Conservation (phyloP, 2,329 filamentous ascomycete genomes). For the Annulohypoxylon truncatum region DNA sequence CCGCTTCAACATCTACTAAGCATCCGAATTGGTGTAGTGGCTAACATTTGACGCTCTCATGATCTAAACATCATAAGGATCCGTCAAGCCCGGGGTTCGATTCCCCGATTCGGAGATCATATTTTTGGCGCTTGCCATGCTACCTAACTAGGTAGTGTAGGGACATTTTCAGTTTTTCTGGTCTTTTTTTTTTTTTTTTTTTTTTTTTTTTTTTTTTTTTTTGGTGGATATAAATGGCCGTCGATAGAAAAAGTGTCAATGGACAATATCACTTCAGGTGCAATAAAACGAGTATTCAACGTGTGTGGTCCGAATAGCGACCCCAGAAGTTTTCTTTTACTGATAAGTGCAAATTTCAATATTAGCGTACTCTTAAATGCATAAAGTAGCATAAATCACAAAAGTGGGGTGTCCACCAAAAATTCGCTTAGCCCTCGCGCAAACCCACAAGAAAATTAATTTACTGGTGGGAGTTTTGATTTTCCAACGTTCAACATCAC, state of each 20-base stretch:
- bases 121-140: slow-evolving; percentile 11
- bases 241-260: no score
- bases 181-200: neutral
- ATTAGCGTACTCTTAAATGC: neutral
- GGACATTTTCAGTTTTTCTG: neutral
- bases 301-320: no score
- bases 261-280: no score
- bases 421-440: slow-evolving; percentile 47
- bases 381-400: neutral
- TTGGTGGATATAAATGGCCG: no score
- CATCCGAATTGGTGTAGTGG: slow-evolving; percentile 54
- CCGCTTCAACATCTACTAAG: neutral
- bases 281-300: no score
- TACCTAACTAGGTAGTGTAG: no score
- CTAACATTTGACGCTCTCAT: slow-evolving; percentile 53
- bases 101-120: slow-evolving; percentile 46
- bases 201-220: neutral
- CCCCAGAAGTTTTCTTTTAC: neutral
- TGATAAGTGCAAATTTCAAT: neutral
- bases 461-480: slow-evolving; percentile 39
- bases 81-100: slow-evolving; percentile 49
- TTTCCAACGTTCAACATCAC: slow-evolving; percentile 34
- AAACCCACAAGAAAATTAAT: slow-evolving; percentile 50
- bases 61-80: neutral
- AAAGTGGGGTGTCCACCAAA: slow-evolving; percentile 22